Conservation (phyloP, 768 basidiomycete genomes). For the Boletales sp. region DNA sequence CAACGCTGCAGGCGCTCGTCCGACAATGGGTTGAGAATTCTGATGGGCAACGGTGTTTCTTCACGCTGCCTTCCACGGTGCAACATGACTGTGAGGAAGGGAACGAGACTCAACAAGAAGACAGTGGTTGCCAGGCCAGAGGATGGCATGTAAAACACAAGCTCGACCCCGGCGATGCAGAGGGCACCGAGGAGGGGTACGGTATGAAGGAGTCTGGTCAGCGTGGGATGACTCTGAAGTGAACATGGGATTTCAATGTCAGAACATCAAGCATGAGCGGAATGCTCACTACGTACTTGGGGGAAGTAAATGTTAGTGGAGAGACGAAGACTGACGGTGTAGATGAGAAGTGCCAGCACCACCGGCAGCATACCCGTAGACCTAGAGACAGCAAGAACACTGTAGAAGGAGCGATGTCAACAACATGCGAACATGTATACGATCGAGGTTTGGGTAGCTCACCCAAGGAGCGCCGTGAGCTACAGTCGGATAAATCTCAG, state of each 20-base stretch:
- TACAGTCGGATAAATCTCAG: neutral
- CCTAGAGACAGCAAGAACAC: constrained; percentile 12
- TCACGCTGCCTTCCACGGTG: neutral
- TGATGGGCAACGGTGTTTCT: neutral
- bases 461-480: constrained; percentile 14
- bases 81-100: constrained; percentile 1
- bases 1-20: too few species aligned
- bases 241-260: too few species aligned
- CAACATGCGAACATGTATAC: neutral
- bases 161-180: constrained; percentile 8
- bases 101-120: constrained; percentile 10
- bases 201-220: constrained; percentile 8
- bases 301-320: constrained; percentile 3
- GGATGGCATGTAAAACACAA: constrained; percentile 6
- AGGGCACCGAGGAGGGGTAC: constrained; percentile 14
- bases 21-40: neutral
- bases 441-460: neutral
- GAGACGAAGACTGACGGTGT: constrained; percentile 16
- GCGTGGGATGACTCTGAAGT: neutral
- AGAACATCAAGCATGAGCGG: too few species aligned
- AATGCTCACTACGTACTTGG: constrained; percentile 1
- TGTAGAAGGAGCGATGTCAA: neutral
- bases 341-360: constrained; percentile 15
- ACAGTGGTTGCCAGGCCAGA: constrained; percentile 1
- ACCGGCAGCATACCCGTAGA: constrained; percentile 2